Evolutionary conservation across 306 rosid genomes (phyloP).

Genomic region (Cucurbita argyrosperma): DNA sequence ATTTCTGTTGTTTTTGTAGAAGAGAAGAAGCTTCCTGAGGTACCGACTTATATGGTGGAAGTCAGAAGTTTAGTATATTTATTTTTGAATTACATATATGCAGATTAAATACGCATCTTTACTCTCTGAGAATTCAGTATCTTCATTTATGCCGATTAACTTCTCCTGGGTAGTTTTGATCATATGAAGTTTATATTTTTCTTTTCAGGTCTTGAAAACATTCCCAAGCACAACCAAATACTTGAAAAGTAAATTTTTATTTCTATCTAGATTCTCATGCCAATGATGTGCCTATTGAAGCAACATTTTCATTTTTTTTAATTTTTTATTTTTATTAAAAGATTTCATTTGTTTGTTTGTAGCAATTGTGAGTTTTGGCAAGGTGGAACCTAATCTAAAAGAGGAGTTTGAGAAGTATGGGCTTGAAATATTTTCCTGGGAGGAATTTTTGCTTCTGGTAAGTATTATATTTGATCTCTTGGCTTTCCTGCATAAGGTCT

Average conservation of each 20-base stretch:
- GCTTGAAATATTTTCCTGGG: constrained; percentile 60
- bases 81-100: not conserved
- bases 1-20: constrained; percentile 64
- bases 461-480: constrained; percentile 11
- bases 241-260: constrained; percentile 49
- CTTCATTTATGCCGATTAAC: not conserved
- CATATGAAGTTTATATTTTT: not conserved
- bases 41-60: constrained; percentile 7
- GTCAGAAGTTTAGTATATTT: not conserved
- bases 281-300: not conserved
- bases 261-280: constrained; percentile 10
- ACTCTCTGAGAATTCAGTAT: not conserved
- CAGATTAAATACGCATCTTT: not conserved
- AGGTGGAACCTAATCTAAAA: constrained; percentile 61
- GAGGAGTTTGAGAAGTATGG: constrained; percentile 50
- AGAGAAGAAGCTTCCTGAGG: constrained; percentile 86
- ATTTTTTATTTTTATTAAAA: not conserved
- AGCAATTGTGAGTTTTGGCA: constrained; percentile 93
- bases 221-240: constrained; percentile 45
- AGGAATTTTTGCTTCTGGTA: constrained; percentile 62
- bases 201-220: constrained; percentile 73
- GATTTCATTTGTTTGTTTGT: not conserved
- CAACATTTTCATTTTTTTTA: not conserved
- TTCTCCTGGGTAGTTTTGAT: not conserved
- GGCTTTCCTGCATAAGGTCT: not conserved